Conservation (phyloP, 139 green algal species). For the Pleodorina starrii region DNA sequence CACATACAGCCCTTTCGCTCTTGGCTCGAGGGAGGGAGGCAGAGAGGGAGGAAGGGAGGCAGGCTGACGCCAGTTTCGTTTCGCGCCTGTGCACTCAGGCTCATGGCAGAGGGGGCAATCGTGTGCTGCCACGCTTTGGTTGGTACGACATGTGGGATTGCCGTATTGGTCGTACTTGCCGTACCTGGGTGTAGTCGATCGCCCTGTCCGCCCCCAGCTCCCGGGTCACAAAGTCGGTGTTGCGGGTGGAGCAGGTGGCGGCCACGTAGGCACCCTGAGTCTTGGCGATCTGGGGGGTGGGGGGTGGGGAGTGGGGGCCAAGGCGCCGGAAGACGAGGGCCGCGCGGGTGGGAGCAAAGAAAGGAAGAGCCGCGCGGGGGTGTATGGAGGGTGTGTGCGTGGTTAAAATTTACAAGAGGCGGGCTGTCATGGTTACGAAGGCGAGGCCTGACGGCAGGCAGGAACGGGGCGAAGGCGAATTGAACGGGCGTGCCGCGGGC, state of each 20-base stretch:
- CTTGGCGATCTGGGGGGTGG: constrained; percentile 67
- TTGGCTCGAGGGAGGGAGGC: not conserved
- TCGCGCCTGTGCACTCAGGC: no score
- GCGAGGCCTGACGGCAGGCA: no score
- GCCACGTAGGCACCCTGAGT: constrained; percentile 65
- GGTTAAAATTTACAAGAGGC: no score
- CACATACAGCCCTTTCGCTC: not conserved
- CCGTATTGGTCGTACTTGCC: not conserved
- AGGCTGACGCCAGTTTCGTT: no score
- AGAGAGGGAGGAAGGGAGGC: not conserved
- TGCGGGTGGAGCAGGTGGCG: constrained; percentile 67
- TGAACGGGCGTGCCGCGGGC: no score
- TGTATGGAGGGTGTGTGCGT: no score
- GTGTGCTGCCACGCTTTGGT: not conserved
- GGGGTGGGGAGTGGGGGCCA: not conserved
- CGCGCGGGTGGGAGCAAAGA: not conserved
- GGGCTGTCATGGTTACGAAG: no score
- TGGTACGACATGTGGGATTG: not conserved
- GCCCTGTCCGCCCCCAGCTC: constrained; percentile 69
- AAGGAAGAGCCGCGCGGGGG: no score
- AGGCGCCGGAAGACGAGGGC: not conserved
- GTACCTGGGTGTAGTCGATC: constrained; percentile 74
- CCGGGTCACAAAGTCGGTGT: constrained; percentile 63
- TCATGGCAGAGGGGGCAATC: not conserved
- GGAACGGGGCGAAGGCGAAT: no score